Percentiles rank a stretch among this genome's conserved stretches.
Evolutionary conservation across 805 yeast species (phyloP).

Genomic region (Yamadazyma paraphyllophila): DNA sequence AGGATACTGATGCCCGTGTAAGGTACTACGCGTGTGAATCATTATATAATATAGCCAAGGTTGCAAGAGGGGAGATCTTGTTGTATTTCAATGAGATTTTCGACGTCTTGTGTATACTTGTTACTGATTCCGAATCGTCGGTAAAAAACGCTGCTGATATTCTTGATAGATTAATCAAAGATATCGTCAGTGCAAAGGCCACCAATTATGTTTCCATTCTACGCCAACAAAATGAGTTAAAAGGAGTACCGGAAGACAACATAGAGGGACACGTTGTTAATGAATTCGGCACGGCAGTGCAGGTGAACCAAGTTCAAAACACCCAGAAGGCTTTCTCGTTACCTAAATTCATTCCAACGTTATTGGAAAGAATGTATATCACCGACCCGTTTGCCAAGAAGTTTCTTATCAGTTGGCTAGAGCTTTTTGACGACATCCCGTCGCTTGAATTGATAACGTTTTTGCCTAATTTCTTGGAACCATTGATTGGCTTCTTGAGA

Average conservation of each 20-base stretch:
- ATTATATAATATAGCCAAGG: conserved; percentile 91
- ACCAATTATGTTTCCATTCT: conserved; percentile 79
- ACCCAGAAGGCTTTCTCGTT: conserved; percentile 73
- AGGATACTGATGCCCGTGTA: conserved; percentile 96
- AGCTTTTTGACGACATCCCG: conserved; percentile 88
- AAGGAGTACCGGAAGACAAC: conserved; percentile 18
- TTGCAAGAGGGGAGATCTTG: conserved; percentile 91
- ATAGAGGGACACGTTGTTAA: conserved; percentile 44
- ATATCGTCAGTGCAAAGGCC: conserved; percentile 92
- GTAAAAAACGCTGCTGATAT: conserved; percentile 96
- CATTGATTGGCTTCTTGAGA: conserved; percentile 67
- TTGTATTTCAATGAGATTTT: conserved; percentile 91
- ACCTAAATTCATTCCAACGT: conserved; percentile 84
- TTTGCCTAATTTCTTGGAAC: conserved; percentile 86
- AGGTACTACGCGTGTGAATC: conserved; percentile 97
- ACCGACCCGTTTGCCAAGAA: conserved; percentile 90
- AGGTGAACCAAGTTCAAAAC: conserved; percentile 58
- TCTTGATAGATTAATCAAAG: conserved; percentile 85
- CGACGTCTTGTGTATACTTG: conserved; percentile 85
- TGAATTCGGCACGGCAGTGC: conserved; percentile 57
- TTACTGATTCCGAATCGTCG: conserved; percentile 86
- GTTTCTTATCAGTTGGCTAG: conserved; percentile 91
- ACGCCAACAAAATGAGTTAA: conserved; percentile 44
- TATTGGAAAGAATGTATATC: conserved; percentile 87
- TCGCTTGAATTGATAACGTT: conserved; percentile 84